These are phyloP conservation scores for Syzygium malaccense DNA, from an alignment of 441 rosid species.

Conservation along the genomic window DNA sequence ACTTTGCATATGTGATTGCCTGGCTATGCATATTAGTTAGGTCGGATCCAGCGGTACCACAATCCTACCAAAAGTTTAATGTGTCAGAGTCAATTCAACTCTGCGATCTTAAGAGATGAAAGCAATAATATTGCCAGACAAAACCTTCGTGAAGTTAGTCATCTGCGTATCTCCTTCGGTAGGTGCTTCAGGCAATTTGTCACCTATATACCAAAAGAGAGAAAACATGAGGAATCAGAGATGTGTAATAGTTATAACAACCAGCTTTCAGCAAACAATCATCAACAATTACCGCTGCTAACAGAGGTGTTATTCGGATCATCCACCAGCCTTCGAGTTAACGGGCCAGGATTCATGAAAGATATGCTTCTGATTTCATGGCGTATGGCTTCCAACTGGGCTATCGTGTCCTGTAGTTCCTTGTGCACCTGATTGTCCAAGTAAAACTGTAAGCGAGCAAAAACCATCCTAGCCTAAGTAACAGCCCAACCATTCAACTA, in stretches of 20 bases:
- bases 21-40: conserved; percentile 44
- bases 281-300: conserved; percentile 22
- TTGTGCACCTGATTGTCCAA: conserved; percentile 50
- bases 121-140: neutral
- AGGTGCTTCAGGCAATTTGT: neutral
- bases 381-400: conserved; percentile 79
- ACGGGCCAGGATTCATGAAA: conserved; percentile 56
- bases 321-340: conserved; percentile 54
- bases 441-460: neutral
- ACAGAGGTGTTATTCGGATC: conserved; percentile 20
- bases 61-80: conserved; percentile 17
- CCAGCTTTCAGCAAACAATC: neutral
- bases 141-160: neutral
- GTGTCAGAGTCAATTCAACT: neutral
- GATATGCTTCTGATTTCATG: conserved; percentile 67
- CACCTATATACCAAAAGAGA: neutral
- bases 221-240: neutral
- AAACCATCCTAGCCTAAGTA: neutral
- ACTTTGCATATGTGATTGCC: conserved; percentile 52
- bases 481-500: neutral
- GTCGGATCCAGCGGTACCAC: conserved; percentile 20
- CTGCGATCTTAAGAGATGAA: neutral
- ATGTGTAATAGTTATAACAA: neutral
- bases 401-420: conserved; percentile 75
- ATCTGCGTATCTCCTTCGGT: neutral